A percentile compares a stretch with the other conserved stretches of the same genome.
phyloP scores from a whole-genome alignment of 352 stramenopile species.

The Aphanomyces astaci region DNA sequence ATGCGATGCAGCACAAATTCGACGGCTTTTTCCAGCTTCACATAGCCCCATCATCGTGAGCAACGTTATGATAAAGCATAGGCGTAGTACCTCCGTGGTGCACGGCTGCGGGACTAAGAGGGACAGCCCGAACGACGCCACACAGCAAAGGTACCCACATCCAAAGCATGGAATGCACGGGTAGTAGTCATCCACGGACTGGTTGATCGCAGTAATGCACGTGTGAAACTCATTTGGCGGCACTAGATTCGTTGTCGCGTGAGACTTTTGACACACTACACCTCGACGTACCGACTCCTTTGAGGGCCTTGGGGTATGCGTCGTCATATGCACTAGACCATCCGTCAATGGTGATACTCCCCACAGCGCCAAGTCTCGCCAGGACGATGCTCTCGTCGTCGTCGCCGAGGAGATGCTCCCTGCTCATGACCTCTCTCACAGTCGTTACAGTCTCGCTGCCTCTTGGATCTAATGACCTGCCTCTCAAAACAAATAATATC shows the following conservation, averaged over 20 bases:
- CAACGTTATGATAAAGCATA: not conserved
- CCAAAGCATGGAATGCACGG: constrained; percentile 62
- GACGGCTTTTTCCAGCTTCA: constrained; percentile 52
- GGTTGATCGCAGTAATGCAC: constrained; percentile 67
- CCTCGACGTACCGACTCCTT: constrained; percentile 47
- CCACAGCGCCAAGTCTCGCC: constrained; percentile 38
- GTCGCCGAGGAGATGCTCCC: constrained; percentile 43
- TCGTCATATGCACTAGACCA: constrained; percentile 50
- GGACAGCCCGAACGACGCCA: constrained; percentile 50
- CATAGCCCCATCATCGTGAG: not conserved
- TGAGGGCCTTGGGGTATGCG: constrained; percentile 46
- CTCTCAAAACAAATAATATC: no score
- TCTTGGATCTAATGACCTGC: constrained; percentile 8
- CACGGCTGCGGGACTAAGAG: constrained; percentile 53
- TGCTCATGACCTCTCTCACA: constrained; percentile 36
- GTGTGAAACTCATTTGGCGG: constrained; percentile 67
- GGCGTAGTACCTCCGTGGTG: constrained; percentile 44
- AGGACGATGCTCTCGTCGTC: constrained; percentile 50
- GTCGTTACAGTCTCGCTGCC: not conserved
- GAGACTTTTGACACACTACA: not conserved
- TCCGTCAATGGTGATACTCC: constrained; percentile 41
- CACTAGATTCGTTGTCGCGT: constrained; percentile 29
- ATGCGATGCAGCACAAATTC: constrained; percentile 51
- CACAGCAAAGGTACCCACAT: constrained; percentile 59
- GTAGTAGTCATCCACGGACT: constrained; percentile 65